Evolutionary conservation across 202 grass and related monocot species (phyloP).

Genomic region (Musa balbisiana): DNA sequence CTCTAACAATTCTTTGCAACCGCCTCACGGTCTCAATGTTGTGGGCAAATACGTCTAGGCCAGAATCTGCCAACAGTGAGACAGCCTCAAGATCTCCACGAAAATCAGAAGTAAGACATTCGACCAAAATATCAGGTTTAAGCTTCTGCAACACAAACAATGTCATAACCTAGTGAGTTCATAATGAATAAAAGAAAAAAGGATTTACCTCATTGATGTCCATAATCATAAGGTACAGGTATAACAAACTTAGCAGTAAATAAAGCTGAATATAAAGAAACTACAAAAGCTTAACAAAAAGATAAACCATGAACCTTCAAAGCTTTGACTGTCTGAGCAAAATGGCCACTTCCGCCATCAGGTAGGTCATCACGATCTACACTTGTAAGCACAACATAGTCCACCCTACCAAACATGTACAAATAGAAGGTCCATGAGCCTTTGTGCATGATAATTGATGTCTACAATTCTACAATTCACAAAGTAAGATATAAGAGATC

Average conservation of each 20-base stretch:
- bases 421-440: conserved; percentile 3
- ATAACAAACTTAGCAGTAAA: not conserved
- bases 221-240: not conserved
- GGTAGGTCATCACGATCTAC: conserved; percentile 92
- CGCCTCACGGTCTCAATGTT: conserved; percentile 90
- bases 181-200: not conserved
- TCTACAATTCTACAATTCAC: not conserved
- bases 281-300: not conserved
- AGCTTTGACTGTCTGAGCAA: conserved; percentile 67
- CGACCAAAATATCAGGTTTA: conserved; percentile 83
- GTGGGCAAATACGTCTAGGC: conserved; percentile 80
- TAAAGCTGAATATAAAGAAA: not conserved
- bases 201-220: not conserved
- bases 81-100: conserved; percentile 66
- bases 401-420: conserved; percentile 47
- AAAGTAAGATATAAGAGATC: not conserved
- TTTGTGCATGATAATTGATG: not conserved
- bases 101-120: conserved; percentile 88
- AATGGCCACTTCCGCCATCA: conserved; percentile 82
- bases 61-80: conserved; percentile 54
- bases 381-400: conserved; percentile 83
- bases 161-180: not conserved
- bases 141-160: conserved; percentile 45
- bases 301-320: conserved; percentile 51
- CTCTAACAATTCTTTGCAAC: conserved; percentile 74